Base-by-base conservation (phyloP, 2,329 filamentous ascomycete species). In the Waltergamsia citrina region DNA sequence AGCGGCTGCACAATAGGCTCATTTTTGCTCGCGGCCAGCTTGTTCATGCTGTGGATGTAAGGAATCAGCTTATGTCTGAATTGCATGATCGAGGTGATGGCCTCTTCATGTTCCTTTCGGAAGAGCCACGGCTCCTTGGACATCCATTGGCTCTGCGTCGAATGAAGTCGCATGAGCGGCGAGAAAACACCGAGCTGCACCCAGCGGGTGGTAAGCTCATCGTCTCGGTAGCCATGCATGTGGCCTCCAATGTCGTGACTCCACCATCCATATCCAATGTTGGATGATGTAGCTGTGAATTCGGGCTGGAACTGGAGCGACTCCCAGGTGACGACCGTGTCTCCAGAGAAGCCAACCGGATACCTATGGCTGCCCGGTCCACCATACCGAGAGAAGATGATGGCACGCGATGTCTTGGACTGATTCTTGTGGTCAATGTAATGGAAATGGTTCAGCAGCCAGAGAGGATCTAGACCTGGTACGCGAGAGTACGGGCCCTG, bases 231-330 rank as follows among this genome's bases (percentile, higher is more conserved):
- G 4, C 76, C 76, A 3, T 52, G 48, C 43, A 71, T 69, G 46
- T 81, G 76, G 0, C 76, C 76, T n/a, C 76, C 76, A 19, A 81
- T 77, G 41, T 81, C 76, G 48, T 81, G 75, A 32, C 69, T 75
- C 76, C 76, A 81, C 74, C 75, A 80, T 3, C 74, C 76, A 41
- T 75, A 81, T 1, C 76, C 76, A 38, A 81, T 77, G 49, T 81
- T 81, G 8, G 72, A 75, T 0, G 76, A 72, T 1, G 71, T 78
- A 4, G 74, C 71, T 1, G 77, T 81, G 44, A 81, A 81, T 44
- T 81, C 74, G 6, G 76, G 74, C 47, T 81, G 77, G 52, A 80
- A 81, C 11, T 63, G 50, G 12, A 81, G 60, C 1, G 70, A 74
- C 0, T 60, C 66, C 76, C 76, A 81, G 0, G 70, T 71, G 14